Conservation (phyloP, 352 stramenopile species). For the Globisporangium takayamanum region DNA sequence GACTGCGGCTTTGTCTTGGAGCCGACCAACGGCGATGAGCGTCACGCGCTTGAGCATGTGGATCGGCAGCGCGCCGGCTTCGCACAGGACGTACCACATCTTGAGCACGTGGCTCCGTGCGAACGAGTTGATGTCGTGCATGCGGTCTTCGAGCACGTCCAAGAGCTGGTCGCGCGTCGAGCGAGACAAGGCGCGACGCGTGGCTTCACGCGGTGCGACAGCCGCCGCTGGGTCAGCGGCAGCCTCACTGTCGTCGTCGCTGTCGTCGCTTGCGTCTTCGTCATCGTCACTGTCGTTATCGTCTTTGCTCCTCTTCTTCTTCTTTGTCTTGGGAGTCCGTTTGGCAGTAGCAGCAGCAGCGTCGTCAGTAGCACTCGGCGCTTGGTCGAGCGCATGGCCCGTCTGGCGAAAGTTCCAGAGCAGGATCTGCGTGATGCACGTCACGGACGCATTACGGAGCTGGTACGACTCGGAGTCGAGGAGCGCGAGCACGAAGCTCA, state of each 20-base stretch:
- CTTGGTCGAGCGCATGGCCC: constrained; percentile 16
- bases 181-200: constrained; percentile 39
- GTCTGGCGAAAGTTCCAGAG: constrained; percentile 69
- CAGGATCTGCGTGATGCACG: constrained; percentile 70
- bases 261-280: background rate
- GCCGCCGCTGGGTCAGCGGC: constrained; percentile 7
- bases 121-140: constrained; percentile 92
- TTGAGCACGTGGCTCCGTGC: constrained; percentile 89
- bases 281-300: constrained; percentile 18
- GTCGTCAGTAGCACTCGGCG: background rate
- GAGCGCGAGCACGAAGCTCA: constrained; percentile 70
- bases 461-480: constrained; percentile 76
- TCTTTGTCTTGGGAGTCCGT: constrained; percentile 6
- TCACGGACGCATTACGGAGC: constrained; percentile 64
- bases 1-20: constrained; percentile 92
- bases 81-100: constrained; percentile 81
- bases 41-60: constrained; percentile 74
- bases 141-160: constrained; percentile 84
- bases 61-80: constrained; percentile 83
- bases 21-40: constrained; percentile 77
- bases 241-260: constrained; percentile 23
- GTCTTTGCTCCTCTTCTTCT: constrained; percentile 1
- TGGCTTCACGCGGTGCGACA: background rate
- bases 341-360: background rate
- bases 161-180: constrained; percentile 75